A percentile compares a stretch with the other conserved stretches of the same genome.
Conservation (phyloP, 345 rosid species). For the Eucalyptus caleyi region DNA sequence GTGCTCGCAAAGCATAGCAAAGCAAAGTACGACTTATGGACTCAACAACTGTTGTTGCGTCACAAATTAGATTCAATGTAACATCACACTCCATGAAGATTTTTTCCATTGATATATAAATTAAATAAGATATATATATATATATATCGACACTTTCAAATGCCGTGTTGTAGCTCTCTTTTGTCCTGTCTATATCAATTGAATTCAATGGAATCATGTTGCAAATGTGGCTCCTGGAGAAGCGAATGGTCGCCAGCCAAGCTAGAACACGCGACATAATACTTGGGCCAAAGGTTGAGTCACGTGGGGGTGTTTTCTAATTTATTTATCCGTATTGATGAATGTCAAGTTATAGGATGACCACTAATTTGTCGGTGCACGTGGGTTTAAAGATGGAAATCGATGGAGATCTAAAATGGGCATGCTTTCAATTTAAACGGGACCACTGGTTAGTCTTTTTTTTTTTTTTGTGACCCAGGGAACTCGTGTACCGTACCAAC, state of each 20-base stretch:
- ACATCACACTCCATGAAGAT: fast-evolving
- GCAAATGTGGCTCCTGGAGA: background rate
- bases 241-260: background rate
- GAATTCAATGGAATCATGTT: background rate
- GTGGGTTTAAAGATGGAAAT: background rate
- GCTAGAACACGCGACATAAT: background rate
- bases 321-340: background rate
- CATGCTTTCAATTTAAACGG: background rate
- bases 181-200: background rate
- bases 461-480: too few relatives aligned
- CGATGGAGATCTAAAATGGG: background rate
- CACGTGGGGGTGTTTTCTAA: background rate
- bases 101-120: too few relatives aligned
- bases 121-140: too few relatives aligned
- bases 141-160: background rate
- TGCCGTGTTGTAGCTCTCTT: background rate
- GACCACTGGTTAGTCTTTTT: too few relatives aligned
- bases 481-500: too few relatives aligned
- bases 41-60: too few relatives aligned
- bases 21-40: too few relatives aligned
- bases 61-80: too few relatives aligned
- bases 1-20: too few relatives aligned
- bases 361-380: background rate
- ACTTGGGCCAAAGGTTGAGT: background rate
- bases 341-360: background rate